Evolutionary conservation across 352 stramenopile species (phyloP).

Genomic region (Phytopythium montanum): DNA sequence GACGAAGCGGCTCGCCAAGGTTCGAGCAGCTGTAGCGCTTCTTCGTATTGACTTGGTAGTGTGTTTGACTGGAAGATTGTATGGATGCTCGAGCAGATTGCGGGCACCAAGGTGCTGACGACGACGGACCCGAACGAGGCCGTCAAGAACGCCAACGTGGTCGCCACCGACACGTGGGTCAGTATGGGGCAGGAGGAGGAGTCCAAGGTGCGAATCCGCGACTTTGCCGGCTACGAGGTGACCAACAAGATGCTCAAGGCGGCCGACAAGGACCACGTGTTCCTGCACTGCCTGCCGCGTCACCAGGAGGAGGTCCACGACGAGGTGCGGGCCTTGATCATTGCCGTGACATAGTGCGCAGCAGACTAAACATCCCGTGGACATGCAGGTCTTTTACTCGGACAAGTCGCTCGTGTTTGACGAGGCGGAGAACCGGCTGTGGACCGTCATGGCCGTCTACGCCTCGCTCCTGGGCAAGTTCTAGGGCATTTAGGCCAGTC

Average conservation of each 20-base stretch:
- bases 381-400: slow-evolving; percentile 92
- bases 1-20: slow-evolving; percentile 82
- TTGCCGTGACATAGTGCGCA: not conserved
- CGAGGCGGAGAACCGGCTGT: slow-evolving; percentile 98
- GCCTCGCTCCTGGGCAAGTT: slow-evolving; percentile 62
- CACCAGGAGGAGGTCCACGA: slow-evolving; percentile 97
- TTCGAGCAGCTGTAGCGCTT: not conserved
- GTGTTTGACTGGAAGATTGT: not conserved
- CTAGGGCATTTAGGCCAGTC: slow-evolving; percentile 16
- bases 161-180: slow-evolving; percentile 98
- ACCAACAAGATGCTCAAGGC: slow-evolving; percentile 91
- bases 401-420: slow-evolving; percentile 95
- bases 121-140: slow-evolving; percentile 92
- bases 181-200: slow-evolving; percentile 95
- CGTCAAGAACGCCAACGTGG: slow-evolving; percentile 91
- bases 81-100: slow-evolving; percentile 20
- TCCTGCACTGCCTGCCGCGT: slow-evolving; percentile 97
- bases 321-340: slow-evolving; percentile 64
- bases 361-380: not conserved
- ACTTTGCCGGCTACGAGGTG: slow-evolving; percentile 96
- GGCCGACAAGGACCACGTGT: slow-evolving; percentile 91
- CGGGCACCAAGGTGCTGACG: slow-evolving; percentile 67
- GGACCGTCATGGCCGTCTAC: slow-evolving; percentile 98
- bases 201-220: slow-evolving; percentile 88
- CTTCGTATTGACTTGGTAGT: not conserved